Percentiles rank a stretch among this genome's conserved stretches.
These are phyloP conservation scores for Pichia occidentalis DNA, from an alignment of 805 yeast species.

Conservation along the genomic window DNA sequence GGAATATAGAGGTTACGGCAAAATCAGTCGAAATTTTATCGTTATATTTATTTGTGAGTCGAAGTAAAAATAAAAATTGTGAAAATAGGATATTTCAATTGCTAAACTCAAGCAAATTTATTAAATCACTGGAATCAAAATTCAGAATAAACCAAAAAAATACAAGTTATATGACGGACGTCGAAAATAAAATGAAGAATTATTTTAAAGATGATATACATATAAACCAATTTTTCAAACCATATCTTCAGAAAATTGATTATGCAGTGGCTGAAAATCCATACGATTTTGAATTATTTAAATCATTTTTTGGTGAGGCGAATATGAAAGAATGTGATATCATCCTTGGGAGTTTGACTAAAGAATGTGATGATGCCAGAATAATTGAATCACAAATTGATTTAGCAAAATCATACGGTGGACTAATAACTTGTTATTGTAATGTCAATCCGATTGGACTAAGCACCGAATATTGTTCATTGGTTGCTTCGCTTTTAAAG, in stretches of 20 bases:
- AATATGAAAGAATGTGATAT: conserved; percentile 40
- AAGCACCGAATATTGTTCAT: conserved; percentile 25
- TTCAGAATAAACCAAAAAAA: conserved; percentile 29
- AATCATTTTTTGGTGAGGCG: conserved; percentile 36
- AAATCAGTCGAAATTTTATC: conserved; percentile 74
- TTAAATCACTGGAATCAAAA: conserved; percentile 34
- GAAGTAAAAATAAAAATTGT: conserved; percentile 37
- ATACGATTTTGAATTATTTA: conserved; percentile 59
- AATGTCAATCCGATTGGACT: conserved; percentile 33
- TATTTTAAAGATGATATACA: conserved; percentile 44
- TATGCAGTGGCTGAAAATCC: conserved; percentile 44
- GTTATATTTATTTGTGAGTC: conserved; percentile 49
- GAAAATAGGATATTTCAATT: conserved; percentile 32
- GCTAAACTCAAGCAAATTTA: conserved; percentile 21
- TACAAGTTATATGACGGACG: conserved; percentile 23
- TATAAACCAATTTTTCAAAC: conserved; percentile 45
- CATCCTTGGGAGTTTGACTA: conserved; percentile 43
- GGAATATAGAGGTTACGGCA: conserved; percentile 54
- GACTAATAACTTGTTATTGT: conserved; percentile 62
- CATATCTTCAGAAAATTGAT: conserved; percentile 48
- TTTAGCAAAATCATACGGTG: conserved; percentile 73
- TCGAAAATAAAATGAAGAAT: conserved; percentile 42
- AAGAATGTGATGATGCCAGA: conserved; percentile 59
- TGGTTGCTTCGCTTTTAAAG: conserved; percentile 43
- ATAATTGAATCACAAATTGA: conserved; percentile 58